phyloP scores from a whole-genome alignment of 306 rosid species.

The Quercus parvula region DNA sequence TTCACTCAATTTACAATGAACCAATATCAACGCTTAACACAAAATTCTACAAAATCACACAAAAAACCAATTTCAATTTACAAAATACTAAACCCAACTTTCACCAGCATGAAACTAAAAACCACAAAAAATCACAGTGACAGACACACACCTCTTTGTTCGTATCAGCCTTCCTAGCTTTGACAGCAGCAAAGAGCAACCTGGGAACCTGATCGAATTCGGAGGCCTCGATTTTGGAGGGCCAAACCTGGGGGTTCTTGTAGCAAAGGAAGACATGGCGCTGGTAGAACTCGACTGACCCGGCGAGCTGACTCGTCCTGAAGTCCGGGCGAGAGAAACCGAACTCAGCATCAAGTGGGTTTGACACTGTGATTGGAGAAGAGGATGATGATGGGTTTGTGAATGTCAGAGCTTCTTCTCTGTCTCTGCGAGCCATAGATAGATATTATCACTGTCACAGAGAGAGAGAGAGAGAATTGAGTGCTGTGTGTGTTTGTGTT shows the following conservation, averaged over 20 bases:
- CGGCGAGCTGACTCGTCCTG: conserved; percentile 54
- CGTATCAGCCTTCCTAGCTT: conserved; percentile 64
- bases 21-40: too few relatives aligned
- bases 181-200: conserved; percentile 79
- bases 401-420: conserved; percentile 60
- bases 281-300: conserved; percentile 69
- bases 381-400: conserved; percentile 43
- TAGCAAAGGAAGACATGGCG: conserved; percentile 87
- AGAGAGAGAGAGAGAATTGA: neutral
- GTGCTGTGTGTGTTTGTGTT: neutral
- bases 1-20: too few relatives aligned
- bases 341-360: conserved; percentile 64
- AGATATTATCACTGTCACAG: neutral
- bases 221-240: conserved; percentile 85
- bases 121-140: neutral
- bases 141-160: conserved; percentile 52
- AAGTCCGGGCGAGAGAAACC: conserved; percentile 73
- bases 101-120: neutral
- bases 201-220: conserved; percentile 91
- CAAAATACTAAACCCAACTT: too few relatives aligned
- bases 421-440: conserved; percentile 55
- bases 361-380: conserved; percentile 71
- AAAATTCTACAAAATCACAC: too few relatives aligned
- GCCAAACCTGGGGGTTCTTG: conserved; percentile 85
- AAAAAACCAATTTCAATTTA: too few relatives aligned